phyloP scores from a whole-genome alignment of 2,329 filamentous ascomycete genomes.

The Phialophora chinensis region DNA sequence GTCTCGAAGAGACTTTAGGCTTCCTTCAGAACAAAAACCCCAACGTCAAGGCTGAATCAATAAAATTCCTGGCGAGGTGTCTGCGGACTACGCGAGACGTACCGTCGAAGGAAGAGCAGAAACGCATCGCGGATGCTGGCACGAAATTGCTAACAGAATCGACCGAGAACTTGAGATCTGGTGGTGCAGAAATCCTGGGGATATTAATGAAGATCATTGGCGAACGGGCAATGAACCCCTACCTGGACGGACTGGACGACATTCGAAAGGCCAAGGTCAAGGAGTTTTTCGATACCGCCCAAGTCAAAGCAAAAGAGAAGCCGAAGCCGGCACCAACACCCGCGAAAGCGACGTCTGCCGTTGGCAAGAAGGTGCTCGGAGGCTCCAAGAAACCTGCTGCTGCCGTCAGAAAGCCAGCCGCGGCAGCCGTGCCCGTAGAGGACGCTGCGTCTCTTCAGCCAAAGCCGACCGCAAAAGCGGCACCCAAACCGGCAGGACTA shows the following conservation, averaged over 20 bases:
- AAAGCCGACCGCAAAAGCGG: conserved; percentile 48
- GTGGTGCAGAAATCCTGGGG: conserved; percentile 88
- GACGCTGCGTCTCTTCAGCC: conserved; percentile 57
- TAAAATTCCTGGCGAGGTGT: conserved; percentile 90
- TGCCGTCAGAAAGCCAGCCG: conserved; percentile 51
- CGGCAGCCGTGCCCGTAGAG: conserved; percentile 61
- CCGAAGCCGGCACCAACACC: conserved; percentile 75
- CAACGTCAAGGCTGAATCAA: conserved; percentile 93
- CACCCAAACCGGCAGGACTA: conserved; percentile 53
- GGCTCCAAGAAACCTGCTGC: conserved; percentile 58
- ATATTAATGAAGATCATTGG: conserved; percentile 99
- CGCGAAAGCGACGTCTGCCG: conserved; percentile 60
- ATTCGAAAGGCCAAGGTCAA: conserved; percentile 96
- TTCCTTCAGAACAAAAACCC: conserved; percentile 94
- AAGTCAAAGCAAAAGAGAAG: conserved; percentile 89
- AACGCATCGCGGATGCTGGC: conserved; percentile 80
- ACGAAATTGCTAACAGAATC: conserved; percentile 92
- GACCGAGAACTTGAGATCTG: conserved; percentile 81
- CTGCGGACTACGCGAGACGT: conserved; percentile 82
- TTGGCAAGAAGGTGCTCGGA: conserved; percentile 59
- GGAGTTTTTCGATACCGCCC: conserved; percentile 81
- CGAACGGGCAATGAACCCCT: conserved; percentile 90
- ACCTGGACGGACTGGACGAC: conserved; percentile 90
- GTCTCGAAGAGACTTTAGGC: conserved; percentile 85
- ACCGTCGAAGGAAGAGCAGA: conserved; percentile 82